A percentile compares a stretch with the other conserved stretches of the same genome.
phyloP scores from a whole-genome alignment of 108 stramenopile species.

The Stephanodiscus minutulus region DNA sequence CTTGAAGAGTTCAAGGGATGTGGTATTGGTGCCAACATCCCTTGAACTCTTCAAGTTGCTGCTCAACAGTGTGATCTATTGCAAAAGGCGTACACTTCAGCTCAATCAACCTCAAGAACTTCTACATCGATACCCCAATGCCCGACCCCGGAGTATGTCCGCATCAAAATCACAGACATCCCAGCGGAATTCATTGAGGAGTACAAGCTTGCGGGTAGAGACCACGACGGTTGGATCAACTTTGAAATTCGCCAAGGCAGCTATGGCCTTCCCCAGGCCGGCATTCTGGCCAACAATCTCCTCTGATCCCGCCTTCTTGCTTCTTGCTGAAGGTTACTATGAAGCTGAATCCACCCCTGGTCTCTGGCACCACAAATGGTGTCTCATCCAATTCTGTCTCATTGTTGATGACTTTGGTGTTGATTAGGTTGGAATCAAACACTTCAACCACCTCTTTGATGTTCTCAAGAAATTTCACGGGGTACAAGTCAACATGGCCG shows the following conservation, averaged over 20 bases:
- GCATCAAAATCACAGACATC: slow-evolving; percentile 28
- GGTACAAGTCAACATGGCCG: slow-evolving; percentile 36
- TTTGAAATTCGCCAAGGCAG: slow-evolving; percentile 37
- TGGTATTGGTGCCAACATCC: no score
- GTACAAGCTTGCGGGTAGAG: slow-evolving; percentile 17
- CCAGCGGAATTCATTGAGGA: slow-evolving; percentile 42
- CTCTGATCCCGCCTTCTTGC: slow-evolving; percentile 12
- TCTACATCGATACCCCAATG: no score
- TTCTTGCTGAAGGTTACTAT: slow-evolving; percentile 18
- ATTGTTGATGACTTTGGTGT: slow-evolving; percentile 67
- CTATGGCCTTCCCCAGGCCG: slow-evolving; percentile 55
- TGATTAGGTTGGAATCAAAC: slow-evolving; percentile 36
- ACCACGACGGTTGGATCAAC: slow-evolving; percentile 22
- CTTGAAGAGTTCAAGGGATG: no score
- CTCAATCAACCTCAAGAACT: slow-evolving; percentile 43
- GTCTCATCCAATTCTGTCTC: slow-evolving; percentile 41
- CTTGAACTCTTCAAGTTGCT: slow-evolving; percentile 43
- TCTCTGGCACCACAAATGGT: slow-evolving; percentile 44
- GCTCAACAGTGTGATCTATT: slow-evolving; percentile 54
- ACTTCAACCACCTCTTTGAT: slow-evolving; percentile 48
- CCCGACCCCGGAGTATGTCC: no score
- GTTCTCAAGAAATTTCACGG: slow-evolving; percentile 26
- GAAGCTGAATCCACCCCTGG: not conserved
- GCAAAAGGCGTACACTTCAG: slow-evolving; percentile 15
- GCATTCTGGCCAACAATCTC: slow-evolving; percentile 39